These are phyloP conservation scores for Mucor sp. DNA, from an alignment of 371 early-diverging fungal genomes.

Conservation along the genomic window DNA sequence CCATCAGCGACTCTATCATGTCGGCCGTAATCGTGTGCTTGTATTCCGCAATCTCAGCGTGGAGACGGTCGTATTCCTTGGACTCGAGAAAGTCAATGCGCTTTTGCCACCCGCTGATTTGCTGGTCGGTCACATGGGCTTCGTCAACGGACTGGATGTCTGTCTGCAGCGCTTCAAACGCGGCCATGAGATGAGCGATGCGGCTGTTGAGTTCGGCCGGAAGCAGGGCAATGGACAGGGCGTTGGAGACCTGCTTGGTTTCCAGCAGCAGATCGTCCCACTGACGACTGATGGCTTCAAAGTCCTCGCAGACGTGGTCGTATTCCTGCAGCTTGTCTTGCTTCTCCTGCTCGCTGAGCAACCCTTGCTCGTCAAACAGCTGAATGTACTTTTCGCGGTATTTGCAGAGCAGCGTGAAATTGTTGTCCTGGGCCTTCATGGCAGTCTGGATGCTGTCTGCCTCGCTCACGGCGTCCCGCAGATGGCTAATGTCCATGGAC, in stretches of 20 bases:
- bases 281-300: constrained; percentile 18
- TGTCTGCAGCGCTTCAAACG: constrained; percentile 17
- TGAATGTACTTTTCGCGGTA: constrained; percentile 28
- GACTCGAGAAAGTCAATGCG: constrained; percentile 35
- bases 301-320: constrained; percentile 11
- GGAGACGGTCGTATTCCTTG: constrained; percentile 33
- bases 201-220: constrained; percentile 37
- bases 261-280: constrained; percentile 35
- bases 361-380: constrained; percentile 24
- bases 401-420: constrained; percentile 24
- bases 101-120: constrained; percentile 44
- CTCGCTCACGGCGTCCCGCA: constrained; percentile 40
- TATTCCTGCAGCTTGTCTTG: constrained; percentile 22
- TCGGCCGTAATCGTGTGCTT: constrained; percentile 17
- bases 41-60: constrained; percentile 13
- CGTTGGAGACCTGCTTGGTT: constrained; percentile 16
- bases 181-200: constrained; percentile 18
- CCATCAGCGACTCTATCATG: constrained; percentile 18
- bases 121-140: constrained; percentile 27
- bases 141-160: constrained; percentile 26
- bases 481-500: constrained; percentile 22
- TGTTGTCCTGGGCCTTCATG: constrained; percentile 29
- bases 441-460: constrained; percentile 35
- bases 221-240: constrained; percentile 24
- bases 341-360: constrained; percentile 21